A percentile compares a stretch with the other conserved stretches of the same genome.
Evolutionary conservation across 208 protist genomes (phyloP).

Genomic region (Angomonas ambiguus): DNA sequence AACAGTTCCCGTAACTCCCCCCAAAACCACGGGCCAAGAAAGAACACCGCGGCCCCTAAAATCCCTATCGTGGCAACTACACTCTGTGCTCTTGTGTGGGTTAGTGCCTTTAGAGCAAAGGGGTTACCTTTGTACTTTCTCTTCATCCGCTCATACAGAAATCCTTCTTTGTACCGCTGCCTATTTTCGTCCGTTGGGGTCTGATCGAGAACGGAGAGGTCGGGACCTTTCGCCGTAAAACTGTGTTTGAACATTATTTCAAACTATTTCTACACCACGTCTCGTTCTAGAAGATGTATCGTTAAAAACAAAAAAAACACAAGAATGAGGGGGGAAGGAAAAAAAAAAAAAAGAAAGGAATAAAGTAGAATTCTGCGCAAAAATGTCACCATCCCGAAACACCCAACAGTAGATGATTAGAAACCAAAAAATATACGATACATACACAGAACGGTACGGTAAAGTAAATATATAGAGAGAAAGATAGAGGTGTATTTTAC

Average conservation of each 20-base stretch:
- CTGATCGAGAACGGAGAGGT: neutral
- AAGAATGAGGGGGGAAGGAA: neutral
- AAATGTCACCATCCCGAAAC: too few species aligned
- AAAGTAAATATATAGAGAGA: slow-evolving; percentile 7
- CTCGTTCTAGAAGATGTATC: too few species aligned
- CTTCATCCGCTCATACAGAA: neutral
- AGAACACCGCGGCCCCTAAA: slow-evolving; percentile 51
- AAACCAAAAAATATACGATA: slow-evolving; percentile 6
- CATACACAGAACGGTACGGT: neutral
- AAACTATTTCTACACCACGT: too few species aligned
- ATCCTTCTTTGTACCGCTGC: neutral
- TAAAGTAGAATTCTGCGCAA: neutral
- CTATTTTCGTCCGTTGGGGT: neutral
- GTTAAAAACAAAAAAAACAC: slow-evolving; percentile 1
- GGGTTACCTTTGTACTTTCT: neutral
- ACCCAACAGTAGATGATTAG: neutral
- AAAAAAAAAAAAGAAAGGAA: neutral
- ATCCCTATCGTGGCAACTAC: slow-evolving; percentile 64
- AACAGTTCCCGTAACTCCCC: slow-evolving; percentile 71
- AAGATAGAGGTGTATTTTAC: neutral
- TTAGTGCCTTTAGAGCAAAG: slow-evolving; percentile 45
- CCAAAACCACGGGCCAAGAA: slow-evolving; percentile 73
- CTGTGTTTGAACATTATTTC: too few species aligned
- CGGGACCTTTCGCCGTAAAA: too few species aligned
- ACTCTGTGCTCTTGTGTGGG: slow-evolving; percentile 53